phyloP scores from a whole-genome alignment of 169 alveolate species.

The Theileria parva region DNA sequence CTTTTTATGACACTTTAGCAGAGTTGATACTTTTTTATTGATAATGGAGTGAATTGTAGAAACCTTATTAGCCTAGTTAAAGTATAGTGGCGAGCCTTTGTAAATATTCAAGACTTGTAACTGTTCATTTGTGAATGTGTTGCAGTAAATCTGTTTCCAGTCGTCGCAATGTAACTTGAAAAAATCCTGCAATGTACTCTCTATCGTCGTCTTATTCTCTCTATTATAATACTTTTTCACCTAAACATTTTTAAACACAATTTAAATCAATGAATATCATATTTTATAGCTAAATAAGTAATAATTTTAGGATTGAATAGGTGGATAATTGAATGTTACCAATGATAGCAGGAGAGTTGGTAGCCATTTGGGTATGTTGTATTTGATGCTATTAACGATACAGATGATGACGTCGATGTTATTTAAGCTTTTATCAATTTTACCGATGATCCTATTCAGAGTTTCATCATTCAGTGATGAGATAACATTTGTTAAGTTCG shows the following conservation, averaged over 20 bases:
- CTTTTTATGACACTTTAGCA: no score
- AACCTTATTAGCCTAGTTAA: no score
- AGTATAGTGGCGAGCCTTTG: slow-evolving; percentile 77
- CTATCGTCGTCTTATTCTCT: slow-evolving; percentile 9
- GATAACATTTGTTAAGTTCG: neutral
- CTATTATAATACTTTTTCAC: no score
- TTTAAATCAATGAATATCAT: no score
- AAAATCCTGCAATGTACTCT: slow-evolving; percentile 68
- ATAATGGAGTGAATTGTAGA: no score
- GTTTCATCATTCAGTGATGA: neutral
- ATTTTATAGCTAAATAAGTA: no score
- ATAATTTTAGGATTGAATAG: no score
- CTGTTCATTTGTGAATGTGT: slow-evolving; percentile 69
- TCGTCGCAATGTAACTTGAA: slow-evolving; percentile 77
- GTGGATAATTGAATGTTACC: slow-evolving; percentile 36
- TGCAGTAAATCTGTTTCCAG: slow-evolving; percentile 68
- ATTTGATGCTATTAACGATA: neutral
- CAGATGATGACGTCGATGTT: no score
- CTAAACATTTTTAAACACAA: no score
- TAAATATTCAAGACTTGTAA: slow-evolving; percentile 71
- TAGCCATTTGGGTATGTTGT: slow-evolving; percentile 61
- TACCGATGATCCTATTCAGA: no score
- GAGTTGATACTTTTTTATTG: no score
- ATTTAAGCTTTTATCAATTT: no score
- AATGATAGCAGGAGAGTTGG: slow-evolving; percentile 46